These are phyloP conservation scores for Fusarium gaditjirri DNA, from an alignment of 2,329 filamentous ascomycete species.

Conservation along the genomic window DNA sequence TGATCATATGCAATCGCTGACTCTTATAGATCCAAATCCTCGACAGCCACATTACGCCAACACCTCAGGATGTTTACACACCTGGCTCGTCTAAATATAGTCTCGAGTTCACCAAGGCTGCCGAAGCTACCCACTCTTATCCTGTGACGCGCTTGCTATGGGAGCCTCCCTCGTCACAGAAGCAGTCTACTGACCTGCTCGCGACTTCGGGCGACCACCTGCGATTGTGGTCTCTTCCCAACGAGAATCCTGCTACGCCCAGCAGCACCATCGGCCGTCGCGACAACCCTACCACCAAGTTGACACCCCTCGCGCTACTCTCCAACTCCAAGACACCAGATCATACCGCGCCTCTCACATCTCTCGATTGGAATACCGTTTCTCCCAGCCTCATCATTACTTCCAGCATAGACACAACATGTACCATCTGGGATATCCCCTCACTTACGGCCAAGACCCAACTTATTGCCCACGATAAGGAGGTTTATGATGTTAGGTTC, in stretches of 20 bases:
- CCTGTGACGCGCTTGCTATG: slow-evolving; percentile 94
- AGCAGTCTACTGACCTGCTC: slow-evolving; percentile 93
- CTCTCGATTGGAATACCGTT: slow-evolving; percentile 97
- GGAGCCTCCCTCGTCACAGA: slow-evolving; percentile 95
- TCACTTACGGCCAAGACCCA: slow-evolving; percentile 98
- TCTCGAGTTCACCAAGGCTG: slow-evolving; percentile 91
- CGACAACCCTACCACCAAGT: slow-evolving; percentile 74
- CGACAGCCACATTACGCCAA: slow-evolving; percentile 81
- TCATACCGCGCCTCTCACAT: slow-evolving; percentile 95
- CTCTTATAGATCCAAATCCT: slow-evolving; percentile 88
- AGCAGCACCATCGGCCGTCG: slow-evolving; percentile 76
- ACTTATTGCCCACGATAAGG: slow-evolving; percentile 97
- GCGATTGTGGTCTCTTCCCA: slow-evolving; percentile 90
- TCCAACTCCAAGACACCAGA: slow-evolving; percentile 99
- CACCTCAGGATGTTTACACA: slow-evolving; percentile 74
- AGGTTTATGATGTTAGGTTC: slow-evolving; percentile 98
- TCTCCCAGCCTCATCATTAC: slow-evolving; percentile 98
- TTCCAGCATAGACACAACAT: slow-evolving; percentile 98
- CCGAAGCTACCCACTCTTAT: slow-evolving; percentile 97
- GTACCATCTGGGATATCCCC: slow-evolving; percentile 99
- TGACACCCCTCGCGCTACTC: slow-evolving; percentile 90
- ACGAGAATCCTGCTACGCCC: slow-evolving; percentile 65
- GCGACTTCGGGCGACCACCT: slow-evolving; percentile 96
- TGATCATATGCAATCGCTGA: slow-evolving; percentile 11
- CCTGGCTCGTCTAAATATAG: slow-evolving; percentile 78